phyloP scores from a whole-genome alignment of 2,329 filamentous ascomycete genomes.

The Macrophomina tecta region DNA sequence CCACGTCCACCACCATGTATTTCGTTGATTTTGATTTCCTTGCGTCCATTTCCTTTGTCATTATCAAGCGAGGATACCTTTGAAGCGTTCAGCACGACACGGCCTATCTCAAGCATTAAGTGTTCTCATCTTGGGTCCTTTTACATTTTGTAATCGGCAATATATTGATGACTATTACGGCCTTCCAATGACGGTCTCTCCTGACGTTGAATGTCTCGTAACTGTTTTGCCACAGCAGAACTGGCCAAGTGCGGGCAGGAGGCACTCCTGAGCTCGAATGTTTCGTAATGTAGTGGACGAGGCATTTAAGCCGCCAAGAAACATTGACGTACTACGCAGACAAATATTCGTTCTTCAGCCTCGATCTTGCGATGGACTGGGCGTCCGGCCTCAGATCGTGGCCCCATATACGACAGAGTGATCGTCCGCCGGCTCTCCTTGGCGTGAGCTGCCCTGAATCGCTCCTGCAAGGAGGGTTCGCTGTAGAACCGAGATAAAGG shows the following conservation, averaged over 20 bases:
- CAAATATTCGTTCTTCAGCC: background rate
- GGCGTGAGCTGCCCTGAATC: background rate
- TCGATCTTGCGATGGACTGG: background rate
- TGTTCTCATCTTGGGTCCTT: background rate
- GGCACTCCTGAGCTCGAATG: background rate
- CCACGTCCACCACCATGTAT: background rate
- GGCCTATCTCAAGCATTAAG: background rate
- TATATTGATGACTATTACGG: background rate
- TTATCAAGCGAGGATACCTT: background rate
- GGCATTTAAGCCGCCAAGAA: background rate
- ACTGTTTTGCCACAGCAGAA: background rate
- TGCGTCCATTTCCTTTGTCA: background rate
- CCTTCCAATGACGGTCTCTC: background rate
- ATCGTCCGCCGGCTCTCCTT: background rate
- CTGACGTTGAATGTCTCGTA: no score
- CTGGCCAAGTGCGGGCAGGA: no score
- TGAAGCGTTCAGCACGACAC: background rate
- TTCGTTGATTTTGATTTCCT: background rate
- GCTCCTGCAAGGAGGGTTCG: background rate
- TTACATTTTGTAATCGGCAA: background rate
- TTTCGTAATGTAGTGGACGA: background rate
- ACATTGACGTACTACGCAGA: background rate
- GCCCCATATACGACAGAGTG: background rate
- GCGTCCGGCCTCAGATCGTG: background rate
- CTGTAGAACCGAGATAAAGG: background rate